phyloP scores from a whole-genome alignment of 2,329 filamentous ascomycete genomes.

The Colletotrichum euphorbiae region DNA sequence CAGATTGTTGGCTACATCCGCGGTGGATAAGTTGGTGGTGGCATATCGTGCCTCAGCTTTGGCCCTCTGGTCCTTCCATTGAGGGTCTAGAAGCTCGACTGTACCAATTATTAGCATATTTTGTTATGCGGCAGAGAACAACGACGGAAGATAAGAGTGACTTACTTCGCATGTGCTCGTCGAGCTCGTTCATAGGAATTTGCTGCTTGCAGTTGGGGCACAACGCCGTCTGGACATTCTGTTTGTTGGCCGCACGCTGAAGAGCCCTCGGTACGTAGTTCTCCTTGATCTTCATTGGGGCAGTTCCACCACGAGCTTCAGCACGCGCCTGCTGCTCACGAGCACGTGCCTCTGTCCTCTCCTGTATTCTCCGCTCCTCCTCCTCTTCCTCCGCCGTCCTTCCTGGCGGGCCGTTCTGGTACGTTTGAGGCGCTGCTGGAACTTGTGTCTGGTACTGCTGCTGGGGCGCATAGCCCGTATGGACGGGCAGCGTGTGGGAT shows the following conservation, averaged over 20 bases:
- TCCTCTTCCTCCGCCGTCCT: conserved; percentile 67
- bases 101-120: conserved; percentile 48
- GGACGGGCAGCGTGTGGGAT: conserved; percentile 58
- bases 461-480: conserved; percentile 56
- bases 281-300: conserved; percentile 88
- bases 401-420: conserved; percentile 46
- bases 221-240: conserved; percentile 74
- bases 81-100: conserved; percentile 92
- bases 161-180: conserved; percentile 90
- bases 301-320: conserved; percentile 76
- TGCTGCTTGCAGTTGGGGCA: conserved; percentile 95
- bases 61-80: conserved; percentile 95
- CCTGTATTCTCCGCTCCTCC: conserved; percentile 71
- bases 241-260: conserved; percentile 75
- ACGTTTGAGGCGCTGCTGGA: conserved; percentile 42
- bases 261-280: conserved; percentile 92
- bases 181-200: conserved; percentile 87
- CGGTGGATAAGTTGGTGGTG: conserved; percentile 86
- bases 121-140: neutral
- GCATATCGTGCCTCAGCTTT: conserved; percentile 87
- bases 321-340: conserved; percentile 82
- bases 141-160: conserved; percentile 22
- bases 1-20: conserved; percentile 91
- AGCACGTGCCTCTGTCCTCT: conserved; percentile 68
- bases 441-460: conserved; percentile 49